Evolutionary conservation across 306 rosid genomes (phyloP), one percentile per base, ranked within the genome.

Genomic region (Quercus dentata): DNA sequence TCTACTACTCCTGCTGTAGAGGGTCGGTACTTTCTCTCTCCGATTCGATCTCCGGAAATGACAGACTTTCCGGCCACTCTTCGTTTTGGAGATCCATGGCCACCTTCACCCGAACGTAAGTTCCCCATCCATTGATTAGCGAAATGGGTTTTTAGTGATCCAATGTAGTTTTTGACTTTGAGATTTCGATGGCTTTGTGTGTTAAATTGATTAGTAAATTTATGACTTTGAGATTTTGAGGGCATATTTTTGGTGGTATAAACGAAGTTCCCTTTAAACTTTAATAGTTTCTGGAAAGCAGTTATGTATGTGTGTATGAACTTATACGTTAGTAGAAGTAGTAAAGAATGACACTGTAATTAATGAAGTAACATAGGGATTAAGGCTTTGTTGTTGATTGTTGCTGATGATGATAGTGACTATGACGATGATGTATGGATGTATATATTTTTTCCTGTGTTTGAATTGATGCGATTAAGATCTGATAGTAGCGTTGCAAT

Each of bases 81-180:
- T 90, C 92, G 1, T 95, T 91, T 92, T 81, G 85, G 85, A 88
- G 90, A 90, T 94, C 92, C 86, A 89, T 91, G 95, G 95, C 97
- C 78, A 91, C 95, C 78, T 94, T 94, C 90, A 81, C 90, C 71
- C 87, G 97, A 62, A 90, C 95, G 98, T 94, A 90, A 83, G 78
- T 27, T 69, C 15, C 8, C 72, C 10, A 33, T 15, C 6, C 41
- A 33, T 28, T 14, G 17, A 41, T 41, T 41, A 7, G 46, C 46
- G 46, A 41, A 41, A 41, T 41, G 12, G 12, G 46, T 7, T 41
- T 41, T 8, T 8, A 41, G 46, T 41, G 21, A 41, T 25, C 4
- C 56, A 11, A 12, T 6, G 2, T 63, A 2, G 17, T 14, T 64
- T 63, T 19, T 30, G 3, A 6, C 10, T 64, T n/a, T 17, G 46